A percentile compares a stretch with the other conserved stretches of the same genome.
Evolutionary conservation across 2,329 filamentous ascomycete genomes (phyloP).

Genomic region (Fusarium setosum): DNA sequence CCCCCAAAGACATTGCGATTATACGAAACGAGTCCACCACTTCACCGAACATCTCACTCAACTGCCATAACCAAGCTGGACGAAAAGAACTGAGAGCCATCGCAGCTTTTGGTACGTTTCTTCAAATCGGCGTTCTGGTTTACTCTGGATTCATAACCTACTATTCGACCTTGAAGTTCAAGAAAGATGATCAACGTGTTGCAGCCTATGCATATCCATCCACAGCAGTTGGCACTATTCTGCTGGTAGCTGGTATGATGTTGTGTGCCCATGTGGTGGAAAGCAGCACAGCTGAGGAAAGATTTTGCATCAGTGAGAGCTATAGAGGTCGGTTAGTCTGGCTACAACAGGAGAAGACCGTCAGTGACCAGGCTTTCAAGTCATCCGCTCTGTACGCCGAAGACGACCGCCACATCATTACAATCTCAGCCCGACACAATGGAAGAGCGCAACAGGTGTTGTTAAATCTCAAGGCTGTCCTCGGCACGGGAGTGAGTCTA

Average conservation of each 20-base stretch:
- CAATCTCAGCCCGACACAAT: not conserved
- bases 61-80: too few species aligned
- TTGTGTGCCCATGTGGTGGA: not conserved
- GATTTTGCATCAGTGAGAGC: too few species aligned
- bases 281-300: not conserved
- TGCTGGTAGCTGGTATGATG: not conserved
- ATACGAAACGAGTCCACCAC: too few species aligned
- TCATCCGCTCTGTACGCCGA: too few species aligned
- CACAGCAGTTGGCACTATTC: not conserved
- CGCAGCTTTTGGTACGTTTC: not conserved
- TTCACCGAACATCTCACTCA: too few species aligned
- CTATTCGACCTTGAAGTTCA: not conserved
- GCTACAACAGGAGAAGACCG: too few species aligned
- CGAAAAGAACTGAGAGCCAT: too few species aligned
- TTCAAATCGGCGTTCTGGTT: not conserved
- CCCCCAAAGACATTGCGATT: too few species aligned
- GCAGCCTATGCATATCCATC: not conserved
- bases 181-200: rapidly evolving
- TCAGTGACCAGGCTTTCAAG: too few species aligned
- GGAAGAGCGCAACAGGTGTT: not conserved
- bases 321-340: too few species aligned
- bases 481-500: not conserved
- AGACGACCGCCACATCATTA: too few species aligned
- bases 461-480: not conserved
- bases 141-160: not conserved